phyloP scores from a whole-genome alignment of 805 yeast genomes.

The Metschnikowia amazonensis region DNA sequence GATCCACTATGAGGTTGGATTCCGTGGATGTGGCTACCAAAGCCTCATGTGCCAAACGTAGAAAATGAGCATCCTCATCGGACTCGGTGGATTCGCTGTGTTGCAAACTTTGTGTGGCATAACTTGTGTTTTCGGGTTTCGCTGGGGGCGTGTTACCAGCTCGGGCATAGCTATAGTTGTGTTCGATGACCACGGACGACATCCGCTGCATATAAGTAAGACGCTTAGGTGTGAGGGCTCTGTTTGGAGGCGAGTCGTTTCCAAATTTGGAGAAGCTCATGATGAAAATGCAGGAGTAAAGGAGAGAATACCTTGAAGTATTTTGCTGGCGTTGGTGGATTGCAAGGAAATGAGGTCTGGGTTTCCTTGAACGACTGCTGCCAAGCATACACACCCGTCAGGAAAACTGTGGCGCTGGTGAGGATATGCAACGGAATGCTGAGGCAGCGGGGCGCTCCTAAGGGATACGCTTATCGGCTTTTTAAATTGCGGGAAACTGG shows the following conservation, averaged over 20 bases:
- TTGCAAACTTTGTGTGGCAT: neutral
- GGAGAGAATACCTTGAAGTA: neutral
- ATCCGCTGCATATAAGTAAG: conserved; percentile 18
- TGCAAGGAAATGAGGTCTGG: neutral
- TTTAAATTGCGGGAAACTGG: neutral
- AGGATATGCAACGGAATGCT: neutral
- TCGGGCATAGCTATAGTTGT: conserved; percentile 20
- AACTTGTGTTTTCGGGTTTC: neutral
- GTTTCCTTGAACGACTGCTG: neutral
- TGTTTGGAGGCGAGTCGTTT: conserved; percentile 13
- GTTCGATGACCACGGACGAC: conserved; percentile 21
- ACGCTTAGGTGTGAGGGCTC: conserved; percentile 12
- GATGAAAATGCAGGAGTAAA: neutral
- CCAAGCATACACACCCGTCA: neutral
- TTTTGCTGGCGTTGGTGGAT: neutral
- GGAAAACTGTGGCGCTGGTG: conserved; percentile 4
- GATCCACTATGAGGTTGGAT: conserved; percentile 47
- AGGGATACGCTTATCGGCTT: neutral
- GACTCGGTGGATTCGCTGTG: conserved; percentile 1
- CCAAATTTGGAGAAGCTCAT: conserved; percentile 16
- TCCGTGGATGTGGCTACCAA: conserved; percentile 48
- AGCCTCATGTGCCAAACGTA: conserved; percentile 60
- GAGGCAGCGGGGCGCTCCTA: neutral
- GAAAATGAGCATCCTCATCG: conserved; percentile 52
- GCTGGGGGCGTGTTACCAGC: neutral